Conservation (phyloP, 225 moss, liverwort and hornwort species). For the Asterella californica region DNA sequence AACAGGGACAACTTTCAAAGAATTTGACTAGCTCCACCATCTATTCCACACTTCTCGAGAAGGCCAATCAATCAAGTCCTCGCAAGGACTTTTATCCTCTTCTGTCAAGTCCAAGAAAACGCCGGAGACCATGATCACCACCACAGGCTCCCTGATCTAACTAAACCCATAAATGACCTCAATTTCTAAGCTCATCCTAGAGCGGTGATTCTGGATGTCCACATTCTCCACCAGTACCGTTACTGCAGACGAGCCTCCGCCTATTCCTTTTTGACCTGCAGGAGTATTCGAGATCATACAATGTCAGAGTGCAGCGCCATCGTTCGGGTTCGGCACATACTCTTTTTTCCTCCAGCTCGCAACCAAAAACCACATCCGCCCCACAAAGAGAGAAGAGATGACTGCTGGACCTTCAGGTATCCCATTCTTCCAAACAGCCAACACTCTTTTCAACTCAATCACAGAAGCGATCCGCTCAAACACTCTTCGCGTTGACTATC, state of each 20-base stretch:
- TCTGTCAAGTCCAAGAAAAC: background rate
- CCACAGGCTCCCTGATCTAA: constrained; percentile 4
- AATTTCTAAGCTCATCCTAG: constrained; percentile 11
- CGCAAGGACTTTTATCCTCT: background rate
- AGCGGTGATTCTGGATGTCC: background rate
- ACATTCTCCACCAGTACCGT: constrained; percentile 7
- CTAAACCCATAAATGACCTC: background rate
- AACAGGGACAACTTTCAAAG: background rate
- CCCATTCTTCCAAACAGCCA: background rate
- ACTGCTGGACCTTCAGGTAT: too few relatives aligned
- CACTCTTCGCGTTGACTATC: constrained; percentile 6
- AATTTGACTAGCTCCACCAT: constrained; percentile 11
- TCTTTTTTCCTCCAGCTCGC: background rate
- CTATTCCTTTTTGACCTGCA: background rate
- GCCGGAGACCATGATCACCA: background rate
- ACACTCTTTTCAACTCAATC: background rate
- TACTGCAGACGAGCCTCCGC: background rate
- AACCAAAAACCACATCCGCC: background rate
- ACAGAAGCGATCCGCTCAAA: background rate
- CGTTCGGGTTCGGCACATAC: background rate
- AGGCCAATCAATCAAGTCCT: background rate
- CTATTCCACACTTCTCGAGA: background rate
- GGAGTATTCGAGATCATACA: background rate
- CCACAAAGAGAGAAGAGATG: background rate
- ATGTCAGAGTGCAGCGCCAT: background rate